Conservation (phyloP, 768 basidiomycete genomes). For the Favolaschia claudopus region DNA sequence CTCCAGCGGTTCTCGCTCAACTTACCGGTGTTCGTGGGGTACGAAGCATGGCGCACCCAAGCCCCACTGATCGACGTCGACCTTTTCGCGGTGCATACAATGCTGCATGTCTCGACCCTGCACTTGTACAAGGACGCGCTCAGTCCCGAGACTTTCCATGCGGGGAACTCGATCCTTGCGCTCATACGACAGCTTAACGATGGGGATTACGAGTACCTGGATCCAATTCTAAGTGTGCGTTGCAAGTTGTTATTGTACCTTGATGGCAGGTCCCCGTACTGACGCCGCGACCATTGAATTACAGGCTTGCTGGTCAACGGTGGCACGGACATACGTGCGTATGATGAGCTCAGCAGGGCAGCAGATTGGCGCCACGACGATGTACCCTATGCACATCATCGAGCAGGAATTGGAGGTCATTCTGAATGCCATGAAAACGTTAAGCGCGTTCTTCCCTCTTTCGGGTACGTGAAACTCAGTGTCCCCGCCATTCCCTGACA, state of each 20-base stretch:
- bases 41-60: constrained; percentile 40
- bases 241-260: no score
- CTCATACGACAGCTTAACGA: constrained; percentile 57
- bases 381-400: constrained; percentile 28
- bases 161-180: constrained; percentile 51
- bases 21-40: constrained; percentile 48
- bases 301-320: constrained; percentile 49
- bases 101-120: constrained; percentile 58
- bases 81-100: constrained; percentile 55
- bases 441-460: constrained; percentile 45
- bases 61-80: constrained; percentile 49
- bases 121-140: constrained; percentile 54
- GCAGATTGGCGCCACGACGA: constrained; percentile 21
- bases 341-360: constrained; percentile 33
- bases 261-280: background rate
- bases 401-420: constrained; percentile 44
- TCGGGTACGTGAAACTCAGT: constrained; percentile 40
- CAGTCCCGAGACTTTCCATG: constrained; percentile 50
- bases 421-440: constrained; percentile 41
- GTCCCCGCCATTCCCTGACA: background rate
- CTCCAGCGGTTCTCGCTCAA: constrained; percentile 51
- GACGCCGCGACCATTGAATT: background rate
- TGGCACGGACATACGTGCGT: constrained; percentile 47
- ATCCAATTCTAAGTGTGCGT: constrained; percentile 63
- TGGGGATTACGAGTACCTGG: constrained; percentile 59